These are phyloP conservation scores for Euphrasia confusa DNA, from an alignment of 257 asterid species.

Conservation along the genomic window DNA sequence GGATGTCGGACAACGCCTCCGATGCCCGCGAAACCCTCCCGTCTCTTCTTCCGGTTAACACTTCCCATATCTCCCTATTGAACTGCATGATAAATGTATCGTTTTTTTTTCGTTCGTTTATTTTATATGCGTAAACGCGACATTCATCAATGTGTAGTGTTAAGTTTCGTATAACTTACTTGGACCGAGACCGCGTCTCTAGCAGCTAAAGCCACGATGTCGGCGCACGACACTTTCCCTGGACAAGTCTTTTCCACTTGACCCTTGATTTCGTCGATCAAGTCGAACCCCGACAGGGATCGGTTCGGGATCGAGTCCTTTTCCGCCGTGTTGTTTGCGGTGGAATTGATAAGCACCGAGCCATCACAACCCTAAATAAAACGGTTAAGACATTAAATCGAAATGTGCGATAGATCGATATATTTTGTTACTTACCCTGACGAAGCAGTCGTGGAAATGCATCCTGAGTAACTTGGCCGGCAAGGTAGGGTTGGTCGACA, in stretches of 20 bases:
- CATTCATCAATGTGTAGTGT: too few species aligned
- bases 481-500: too few species aligned
- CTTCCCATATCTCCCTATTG: conserved; percentile 40
- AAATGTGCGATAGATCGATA: neutral
- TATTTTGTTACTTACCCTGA: conserved; percentile 27
- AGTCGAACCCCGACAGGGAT: conserved; percentile 39
- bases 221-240: conserved; percentile 50
- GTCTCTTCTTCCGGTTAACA: conserved; percentile 46
- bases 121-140: too few species aligned
- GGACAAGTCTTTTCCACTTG: conserved; percentile 35
- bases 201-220: conserved; percentile 41
- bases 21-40: conserved; percentile 37
- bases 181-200: conserved; percentile 37
- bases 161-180: neutral
- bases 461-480: conserved; percentile 30
- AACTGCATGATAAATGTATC: conserved; percentile 22
- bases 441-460: conserved; percentile 55
- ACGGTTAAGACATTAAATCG: neutral
- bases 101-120: too few species aligned
- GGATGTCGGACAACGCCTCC: conserved; percentile 35
- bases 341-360: conserved; percentile 35
- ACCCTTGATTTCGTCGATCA: conserved; percentile 40
- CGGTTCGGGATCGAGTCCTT: conserved; percentile 37
- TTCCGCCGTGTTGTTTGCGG: conserved; percentile 34
- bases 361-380: conserved; percentile 45